Evolutionary conservation across 1,139 yeast species (phyloP), one percentile per base, ranked within the genome.

Genomic region (Scheffersomyces insectosa): DNA sequence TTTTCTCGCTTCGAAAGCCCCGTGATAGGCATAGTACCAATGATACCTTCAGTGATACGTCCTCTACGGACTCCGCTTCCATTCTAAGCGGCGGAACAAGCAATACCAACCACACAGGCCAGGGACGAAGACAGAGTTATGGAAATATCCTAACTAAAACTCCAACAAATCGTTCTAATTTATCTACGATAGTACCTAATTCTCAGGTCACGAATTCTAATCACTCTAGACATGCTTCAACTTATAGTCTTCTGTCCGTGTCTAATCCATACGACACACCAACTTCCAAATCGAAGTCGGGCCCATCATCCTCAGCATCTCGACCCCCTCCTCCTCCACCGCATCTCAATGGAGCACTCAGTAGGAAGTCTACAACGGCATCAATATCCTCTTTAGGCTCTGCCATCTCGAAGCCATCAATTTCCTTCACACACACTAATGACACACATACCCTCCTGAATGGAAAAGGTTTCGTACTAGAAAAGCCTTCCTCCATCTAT

Each of bases 401-500:
- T 20, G n/a, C 42, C 32, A 66, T 69, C 30, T 66, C 72, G 1
- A 56, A 61, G 42, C 70, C 75, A 4, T 61, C 69, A 6, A 44
- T 65, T 35, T 51, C 63, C 2, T 49, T 61, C 16, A 42, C 62
- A 1, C 43, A 52, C 13, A 51, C 62, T 11, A 58, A 57, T 33
- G 64, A 57, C 23, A 43, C 65, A 5, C 42, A 48, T 56, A 2
- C 41, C 50, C 30, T 52, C 46, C 15, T 40, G 43, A 33, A 47
- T 52, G 36, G 45, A 46, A 15, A 31, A 25, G 67, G 65, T 6
- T 63, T 67, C 45, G 47, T 44, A 25, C 51, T 70, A 20, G 86
- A 83, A 41, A 81, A 75, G 54, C 93, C 93, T 0, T 57, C 65
- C 8, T 79, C 83, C 50, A 77, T 72, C 3, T 68, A 70, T 52